A percentile compares a stretch with the other conserved stretches of the same genome.
Conservation (phyloP, 2,329 filamentous ascomycete species). For the Calonectria pteridis region DNA sequence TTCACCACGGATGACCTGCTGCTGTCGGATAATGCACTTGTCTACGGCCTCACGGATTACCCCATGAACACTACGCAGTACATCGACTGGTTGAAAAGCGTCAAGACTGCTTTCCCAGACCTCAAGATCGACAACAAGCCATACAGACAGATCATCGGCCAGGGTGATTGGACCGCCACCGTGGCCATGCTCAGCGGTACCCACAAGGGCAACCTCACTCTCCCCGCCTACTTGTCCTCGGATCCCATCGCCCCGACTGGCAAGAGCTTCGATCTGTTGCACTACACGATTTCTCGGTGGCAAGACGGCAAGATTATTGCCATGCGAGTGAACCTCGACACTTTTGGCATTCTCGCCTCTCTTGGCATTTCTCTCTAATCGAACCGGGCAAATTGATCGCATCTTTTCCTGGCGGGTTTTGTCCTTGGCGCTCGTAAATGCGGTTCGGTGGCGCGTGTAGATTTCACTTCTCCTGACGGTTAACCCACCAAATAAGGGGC, state of each 20-base stretch:
- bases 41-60: neutral
- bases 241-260: neutral
- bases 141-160: neutral
- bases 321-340: neutral
- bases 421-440: neutral
- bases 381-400: no score
- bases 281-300: slow-evolving; percentile 13
- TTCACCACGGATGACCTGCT: neutral
- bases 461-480: neutral
- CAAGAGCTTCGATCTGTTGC: neutral
- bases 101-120: slow-evolving; percentile 7
- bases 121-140: neutral
- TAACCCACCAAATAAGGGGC: neutral
- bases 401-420: neutral
- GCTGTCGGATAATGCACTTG: neutral
- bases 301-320: neutral
- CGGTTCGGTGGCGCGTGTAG: neutral
- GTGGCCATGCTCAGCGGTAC: slow-evolving; percentile 10
- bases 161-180: slow-evolving; percentile 15
- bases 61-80: neutral
- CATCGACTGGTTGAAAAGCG: neutral
- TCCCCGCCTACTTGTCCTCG: neutral
- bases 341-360: neutral
- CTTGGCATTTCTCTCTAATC: neutral
- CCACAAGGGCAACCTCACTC: neutral